Evolutionary conservation across 257 asterid genomes (phyloP), one percentile per base, ranked within the genome.

Genomic region (Lycium barbarum): DNA sequence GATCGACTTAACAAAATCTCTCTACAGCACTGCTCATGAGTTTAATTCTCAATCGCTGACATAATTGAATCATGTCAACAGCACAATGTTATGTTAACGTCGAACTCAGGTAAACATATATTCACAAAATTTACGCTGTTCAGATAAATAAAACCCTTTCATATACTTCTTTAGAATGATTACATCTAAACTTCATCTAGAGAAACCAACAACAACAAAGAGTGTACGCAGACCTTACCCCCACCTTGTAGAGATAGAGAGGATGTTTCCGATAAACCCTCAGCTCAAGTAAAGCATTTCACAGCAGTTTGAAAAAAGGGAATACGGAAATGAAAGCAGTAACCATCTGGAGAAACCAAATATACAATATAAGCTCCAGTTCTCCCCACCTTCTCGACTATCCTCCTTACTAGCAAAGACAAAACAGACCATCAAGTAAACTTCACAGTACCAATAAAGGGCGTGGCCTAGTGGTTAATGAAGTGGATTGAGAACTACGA

Each of bases 111-210:
- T 17, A 70, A 4, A 40, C 2, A 70, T 3, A 17, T 9, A 55
- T 55, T 55, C 62, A 55, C 8, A 55, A 55, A 55, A 14, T 55
- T 36, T 70, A 38, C 6, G 33, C 5, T 70, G 54, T 40, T 70
- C 79, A 38, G 35, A 40, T 40, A 70, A 40, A 70, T 40, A 70
- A 9, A 70, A 70, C 53, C 79, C 26, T 38, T 40, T 70, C 38
- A 70, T n/a, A 72, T n/a, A 57, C 80, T 72, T 4, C 9, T 72
- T 18, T 70, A 53, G 1, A 20, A 38, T 70, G 53, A 4, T 7
- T 43, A 57, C 80, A 45, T 72, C 80, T 72, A 72, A 72, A 72
- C 58, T 45, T 72, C 57, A 72, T 72, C 80, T 43, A 72, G 33
- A 55, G 18, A 72, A 72, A 72, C 57, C 36, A n/a, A 72, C 33